Evolutionary conservation across 306 rosid species (phyloP), one percentile per base, ranked within the genome.

Genomic region (Vigna trinervia): DNA sequence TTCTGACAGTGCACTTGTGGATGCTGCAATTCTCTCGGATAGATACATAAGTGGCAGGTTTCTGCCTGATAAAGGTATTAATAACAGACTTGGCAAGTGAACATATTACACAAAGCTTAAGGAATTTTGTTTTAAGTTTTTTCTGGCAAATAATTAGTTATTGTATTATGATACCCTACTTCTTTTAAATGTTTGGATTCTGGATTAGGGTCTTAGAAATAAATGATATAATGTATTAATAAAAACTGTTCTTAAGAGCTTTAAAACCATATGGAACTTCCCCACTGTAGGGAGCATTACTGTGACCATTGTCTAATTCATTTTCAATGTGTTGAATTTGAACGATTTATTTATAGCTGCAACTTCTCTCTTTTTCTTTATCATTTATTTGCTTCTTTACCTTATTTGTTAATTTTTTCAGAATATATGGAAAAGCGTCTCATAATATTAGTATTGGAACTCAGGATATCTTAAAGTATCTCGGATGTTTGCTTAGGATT

Each of bases 31-130:
- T 84, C 90, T 92, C 43, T 95, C 99, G 6, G 99, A 95, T 77
- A 97, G 99, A 57, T 95, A 95, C 85, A 95, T 95, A 79, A 95
- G 99, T 80, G 99, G 97, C 64, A 84, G 99, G 62, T 95, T 95
- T 88, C 84, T 95, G 73, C 99, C 99, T 3, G 99, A 95, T 84
- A 95, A 95, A 92, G 99, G 99, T 95, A 84, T 73, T 78, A 38
- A 77, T 50, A 36, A n/a, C 11, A 28, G 48, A 60, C 53, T 20
- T 70, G 41, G 70, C 4, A 6, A 12, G 45, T 69, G 58, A 62
- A 23, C 75, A 60, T 36, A 75, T 73, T 47, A 26, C 23, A 15
- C 76, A 67, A 38, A 32, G 34, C 68, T 56, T 71, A 48, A 60
- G 71, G 71, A 70, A 45, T 54, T 74, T 80, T n/a, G 19, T 38